Conservation (phyloP, 1,139 yeast genomes). For the Lipomyces yarrowii region DNA sequence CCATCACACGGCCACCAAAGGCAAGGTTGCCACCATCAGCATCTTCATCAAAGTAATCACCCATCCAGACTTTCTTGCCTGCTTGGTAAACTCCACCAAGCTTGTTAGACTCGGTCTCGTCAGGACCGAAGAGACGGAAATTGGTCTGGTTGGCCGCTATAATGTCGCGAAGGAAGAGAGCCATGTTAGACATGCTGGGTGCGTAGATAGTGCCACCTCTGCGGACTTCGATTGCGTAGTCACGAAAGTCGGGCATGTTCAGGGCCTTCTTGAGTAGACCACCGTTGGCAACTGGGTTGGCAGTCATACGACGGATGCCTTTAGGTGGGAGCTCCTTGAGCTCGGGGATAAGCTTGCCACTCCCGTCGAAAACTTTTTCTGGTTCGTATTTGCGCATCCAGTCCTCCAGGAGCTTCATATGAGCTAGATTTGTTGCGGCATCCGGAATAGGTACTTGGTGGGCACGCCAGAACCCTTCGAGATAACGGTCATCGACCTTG, state of each 20-base stretch:
- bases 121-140: constrained; percentile 12
- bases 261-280: constrained; percentile 7
- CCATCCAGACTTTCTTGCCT: constrained; percentile 9
- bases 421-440: constrained; percentile 3
- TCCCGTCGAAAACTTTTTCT: constrained; percentile 4
- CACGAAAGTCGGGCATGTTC: constrained; percentile 8
- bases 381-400: constrained; percentile 11
- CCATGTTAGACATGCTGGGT: constrained; percentile 11
- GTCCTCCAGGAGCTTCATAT: constrained; percentile 4
- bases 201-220: constrained; percentile 3
- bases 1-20: constrained; percentile 10
- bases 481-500: constrained; percentile 9
- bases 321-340: constrained; percentile 6
- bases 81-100: constrained; percentile 9
- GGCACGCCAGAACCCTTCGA: constrained; percentile 13
- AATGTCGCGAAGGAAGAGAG: constrained; percentile 6
- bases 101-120: constrained; percentile 13
- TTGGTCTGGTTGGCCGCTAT: constrained; percentile 9
- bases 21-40: constrained; percentile 10
- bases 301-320: constrained; percentile 6
- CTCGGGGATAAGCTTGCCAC: constrained; percentile 11
- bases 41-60: constrained; percentile 9
- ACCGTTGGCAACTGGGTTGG: constrained; percentile 12
- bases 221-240: constrained; percentile 5
- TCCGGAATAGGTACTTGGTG: constrained; percentile 9